Evolutionary conservation across 345 rosid genomes (phyloP), one percentile per base, ranked within the genome.

Genomic region (Clausena lansium): DNA sequence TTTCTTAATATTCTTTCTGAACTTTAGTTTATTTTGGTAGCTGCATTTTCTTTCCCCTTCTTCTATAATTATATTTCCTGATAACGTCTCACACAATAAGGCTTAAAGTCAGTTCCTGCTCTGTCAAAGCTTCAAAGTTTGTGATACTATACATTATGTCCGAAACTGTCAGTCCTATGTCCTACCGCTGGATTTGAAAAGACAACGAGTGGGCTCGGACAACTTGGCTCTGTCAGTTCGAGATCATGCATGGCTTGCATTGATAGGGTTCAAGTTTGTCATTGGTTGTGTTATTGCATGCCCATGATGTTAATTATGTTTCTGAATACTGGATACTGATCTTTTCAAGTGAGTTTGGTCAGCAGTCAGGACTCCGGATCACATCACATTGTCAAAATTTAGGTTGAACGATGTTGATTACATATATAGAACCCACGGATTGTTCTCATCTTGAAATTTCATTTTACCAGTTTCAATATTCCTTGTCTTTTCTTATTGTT

Each of bases 141-240:
- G 9, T 50, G 27, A 47, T 45, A 47, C 24, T 27, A 3, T n/a
- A n/a, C n/a, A n/a, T 70, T 52, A 27, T 27, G 20, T 70, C 59
- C 10, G 22, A 47, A 69, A 24, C 54, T 41, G 45, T 33, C 32
- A 22, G 60, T 70, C 76, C 47, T 8, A 19, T 60, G 75, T 50
- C 78, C 75, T 60, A 6, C 65, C 68, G 2, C 54, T 77, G 47
- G 66, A 63, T 73, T 62, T 69, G 73, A 77, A 33, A 33, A 47
- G 69, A 62, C 71, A 35, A 24, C 17, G 19, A 47, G 74, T 70
- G 76, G 55, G 63, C 69, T 70, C 55, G 78, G 73, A 70, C 81
- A 78, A 65, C 66, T 70, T 71, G 74, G 82, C 69, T 20, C 3
- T 67, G 75, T 78, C 74, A 58, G 73, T 58, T 75, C 9, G 67